Evolutionary conservation across 495 filamentous ascomycete species (phyloP), one percentile per base, ranked within the genome.

Genomic region (Penicillium tannophilum): DNA sequence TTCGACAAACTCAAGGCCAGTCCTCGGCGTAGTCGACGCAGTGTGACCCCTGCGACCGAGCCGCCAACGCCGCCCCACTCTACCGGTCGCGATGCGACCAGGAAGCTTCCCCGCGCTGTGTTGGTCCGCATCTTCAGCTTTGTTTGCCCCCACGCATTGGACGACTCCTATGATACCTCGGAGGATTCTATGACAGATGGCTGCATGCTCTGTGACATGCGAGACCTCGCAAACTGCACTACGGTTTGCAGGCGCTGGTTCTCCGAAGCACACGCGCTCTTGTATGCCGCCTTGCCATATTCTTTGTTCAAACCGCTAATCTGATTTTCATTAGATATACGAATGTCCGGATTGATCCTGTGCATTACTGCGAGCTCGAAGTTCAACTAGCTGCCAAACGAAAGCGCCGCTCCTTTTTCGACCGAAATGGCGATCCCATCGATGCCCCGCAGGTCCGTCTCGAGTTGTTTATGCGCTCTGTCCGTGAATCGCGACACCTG

Each of bases 181-280:
- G 94, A 98, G 75, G 83, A 90, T 67, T 92, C 90, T 44, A 84
- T 88, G 61, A 81, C 88, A 44, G 90, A 92, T 83, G 89, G 87
- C 60, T 98, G 94, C 74, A 93, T 93, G 90, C 86, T 96, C 28
- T 98, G 94, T 78, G 92, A 96, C 76, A 83, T 95, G 78, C 88
- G 93, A 60, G 93, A 98, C 70, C 82, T 98, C 55, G 87, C 91
- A 43, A 86, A 88, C 65, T 92, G 90, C 72, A 82, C 86, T 20
- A 76, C 82, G 59, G 90, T 91, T 42, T 89, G 82, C 68, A 86
- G 83, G 68, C 80, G 78, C 62, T 98, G 93, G 93, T 84, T 82
- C 64, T 64, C 81, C 12, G 78, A 80, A 45, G 76, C 75, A 44
- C 70, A 65, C 46, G 59, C 60, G 2, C 61, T 88, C 11, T 76